A percentile compares a stretch with the other conserved stretches of the same genome.
Conservation (phyloP, 805 yeast genomes). For the Wickerhamiella qilinensis region DNA sequence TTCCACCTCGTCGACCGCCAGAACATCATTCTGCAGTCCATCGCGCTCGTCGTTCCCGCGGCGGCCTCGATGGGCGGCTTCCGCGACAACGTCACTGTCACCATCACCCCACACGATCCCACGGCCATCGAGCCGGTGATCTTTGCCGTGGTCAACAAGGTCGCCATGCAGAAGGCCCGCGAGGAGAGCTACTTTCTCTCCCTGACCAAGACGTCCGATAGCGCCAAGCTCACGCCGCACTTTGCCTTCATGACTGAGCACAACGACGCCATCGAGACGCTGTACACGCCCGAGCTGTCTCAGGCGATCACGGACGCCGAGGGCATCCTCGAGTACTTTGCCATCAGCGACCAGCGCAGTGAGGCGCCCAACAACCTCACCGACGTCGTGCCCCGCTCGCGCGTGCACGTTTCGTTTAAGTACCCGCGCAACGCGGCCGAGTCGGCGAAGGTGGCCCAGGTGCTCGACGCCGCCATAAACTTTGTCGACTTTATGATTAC, state of each 20-base stretch:
- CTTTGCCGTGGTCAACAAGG: constrained; percentile 72
- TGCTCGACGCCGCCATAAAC: constrained; percentile 40
- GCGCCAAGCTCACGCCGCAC: constrained; percentile 50
- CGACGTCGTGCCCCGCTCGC: constrained; percentile 14
- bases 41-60: constrained; percentile 46
- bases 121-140: constrained; percentile 50
- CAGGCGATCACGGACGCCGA: constrained; percentile 31
- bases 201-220: constrained; percentile 62
- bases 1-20: constrained; percentile 65
- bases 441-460: constrained; percentile 30
- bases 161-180: constrained; percentile 63
- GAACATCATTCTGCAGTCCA: constrained; percentile 48
- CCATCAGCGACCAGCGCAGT: constrained; percentile 73
- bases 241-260: constrained; percentile 84
- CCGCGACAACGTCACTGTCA: constrained; percentile 42
- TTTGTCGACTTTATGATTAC: constrained; percentile 43
- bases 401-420: constrained; percentile 38
- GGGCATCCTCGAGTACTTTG: constrained; percentile 42
- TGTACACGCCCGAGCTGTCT: constrained; percentile 33
- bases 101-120: constrained; percentile 34
- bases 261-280: constrained; percentile 57
- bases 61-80: constrained; percentile 34
- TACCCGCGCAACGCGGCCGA: constrained; percentile 37
- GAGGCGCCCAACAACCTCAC: constrained; percentile 45
- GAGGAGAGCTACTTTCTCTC: constrained; percentile 67